Percentiles rank a stretch among this genome's conserved stretches.
Conservation (phyloP, 495 filamentous ascomycete species). For the Neurospora sp. region DNA sequence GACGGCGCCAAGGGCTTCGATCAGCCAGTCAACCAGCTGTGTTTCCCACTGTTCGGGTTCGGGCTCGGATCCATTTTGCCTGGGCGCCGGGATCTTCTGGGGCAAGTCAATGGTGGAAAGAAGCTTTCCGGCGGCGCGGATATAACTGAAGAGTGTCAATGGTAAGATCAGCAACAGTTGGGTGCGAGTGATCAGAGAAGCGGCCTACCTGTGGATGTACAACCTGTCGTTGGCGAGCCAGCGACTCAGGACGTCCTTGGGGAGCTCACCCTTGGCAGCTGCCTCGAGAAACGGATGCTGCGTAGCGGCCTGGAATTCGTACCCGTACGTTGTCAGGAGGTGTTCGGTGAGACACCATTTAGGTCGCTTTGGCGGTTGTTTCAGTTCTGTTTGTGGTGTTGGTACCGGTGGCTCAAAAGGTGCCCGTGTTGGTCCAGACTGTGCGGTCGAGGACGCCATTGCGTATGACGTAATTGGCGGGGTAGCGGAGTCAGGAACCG, state of each 20-base stretch:
- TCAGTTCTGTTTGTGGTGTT: background rate
- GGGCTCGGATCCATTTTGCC: constrained; percentile 22
- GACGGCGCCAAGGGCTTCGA: constrained; percentile 54
- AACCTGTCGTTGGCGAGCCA: constrained; percentile 72
- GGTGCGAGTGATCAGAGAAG: constrained; percentile 13
- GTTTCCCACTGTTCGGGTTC: constrained; percentile 14
- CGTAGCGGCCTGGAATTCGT: constrained; percentile 46
- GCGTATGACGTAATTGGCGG: background rate
- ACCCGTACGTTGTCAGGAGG: constrained; percentile 32
- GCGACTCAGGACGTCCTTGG: constrained; percentile 44
- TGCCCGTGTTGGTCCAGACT: background rate
- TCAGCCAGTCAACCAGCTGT: constrained; percentile 48
- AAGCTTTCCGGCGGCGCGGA: constrained; percentile 57
- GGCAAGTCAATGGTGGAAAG: constrained; percentile 55
- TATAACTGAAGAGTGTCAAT: constrained; percentile 7
- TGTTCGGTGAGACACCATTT: constrained; percentile 40
- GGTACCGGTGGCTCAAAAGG: background rate
- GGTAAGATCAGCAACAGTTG: background rate
- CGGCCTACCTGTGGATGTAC: constrained; percentile 53
- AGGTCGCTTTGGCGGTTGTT: background rate
- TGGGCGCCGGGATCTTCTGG: constrained; percentile 10
- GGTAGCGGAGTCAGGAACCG: background rate
- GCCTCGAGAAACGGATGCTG: constrained; percentile 58
- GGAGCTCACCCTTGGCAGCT: constrained; percentile 53
- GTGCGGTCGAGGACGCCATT: background rate